Evolutionary conservation across 2,329 filamentous ascomycete genomes (phyloP).

Genomic region (Neopestalotiopsis sp.): DNA sequence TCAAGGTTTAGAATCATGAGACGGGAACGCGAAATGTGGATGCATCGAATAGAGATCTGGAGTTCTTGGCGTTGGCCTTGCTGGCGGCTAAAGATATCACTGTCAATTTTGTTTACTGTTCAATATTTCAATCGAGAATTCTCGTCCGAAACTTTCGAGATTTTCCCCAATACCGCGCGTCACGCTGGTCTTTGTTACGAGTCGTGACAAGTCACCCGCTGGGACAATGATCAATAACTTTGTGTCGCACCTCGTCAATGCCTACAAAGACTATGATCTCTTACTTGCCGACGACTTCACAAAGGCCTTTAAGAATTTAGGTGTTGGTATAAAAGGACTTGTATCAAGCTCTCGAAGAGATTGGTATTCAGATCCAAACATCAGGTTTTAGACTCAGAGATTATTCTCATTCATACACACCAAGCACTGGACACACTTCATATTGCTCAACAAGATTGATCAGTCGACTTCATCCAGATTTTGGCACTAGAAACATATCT

Average conservation of each 20-base stretch:
- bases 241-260: background rate
- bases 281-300: background rate
- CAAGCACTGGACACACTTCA: background rate
- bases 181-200: background rate
- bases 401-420: background rate
- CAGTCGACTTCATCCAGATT: background rate
- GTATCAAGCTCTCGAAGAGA: background rate
- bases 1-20: background rate
- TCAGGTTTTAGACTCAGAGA: background rate
- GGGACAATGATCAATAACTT: background rate
- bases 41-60: constrained; percentile 1
- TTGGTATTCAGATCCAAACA: background rate
- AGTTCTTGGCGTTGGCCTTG: constrained; percentile 3
- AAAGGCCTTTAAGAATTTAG: background rate
- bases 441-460: background rate
- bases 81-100: constrained; percentile 3
- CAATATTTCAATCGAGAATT: background rate
- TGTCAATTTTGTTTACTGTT: background rate
- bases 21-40: background rate
- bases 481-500: background rate
- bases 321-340: background rate
- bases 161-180: background rate
- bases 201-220: background rate
- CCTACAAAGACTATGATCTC: background rate
- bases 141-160: background rate